Percentiles rank a stretch among this genome's conserved stretches.
Evolutionary conservation across 257 asterid species (phyloP).

Genomic region (Salvia rosmarinus): DNA sequence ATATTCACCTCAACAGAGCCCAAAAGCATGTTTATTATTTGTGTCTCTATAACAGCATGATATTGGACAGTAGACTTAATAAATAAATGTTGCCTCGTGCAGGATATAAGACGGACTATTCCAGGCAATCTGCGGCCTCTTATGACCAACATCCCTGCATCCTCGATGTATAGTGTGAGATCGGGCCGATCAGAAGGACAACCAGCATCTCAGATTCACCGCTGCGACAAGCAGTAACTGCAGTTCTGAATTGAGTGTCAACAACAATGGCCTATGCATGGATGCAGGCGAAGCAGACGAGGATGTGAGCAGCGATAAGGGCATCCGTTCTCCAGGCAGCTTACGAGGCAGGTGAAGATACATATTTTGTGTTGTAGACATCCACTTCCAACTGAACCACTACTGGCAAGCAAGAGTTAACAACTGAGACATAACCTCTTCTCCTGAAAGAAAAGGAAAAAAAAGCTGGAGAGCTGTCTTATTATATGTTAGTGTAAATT

Average conservation of each 20-base stretch:
- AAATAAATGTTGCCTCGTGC: constrained; percentile 29
- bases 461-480: constrained; percentile 32
- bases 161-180: constrained; percentile 96
- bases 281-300: constrained; percentile 69
- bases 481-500: constrained; percentile 55
- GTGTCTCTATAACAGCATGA: not conserved
- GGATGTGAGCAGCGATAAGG: constrained; percentile 71
- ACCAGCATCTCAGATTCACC: constrained; percentile 89
- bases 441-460: constrained; percentile 2
- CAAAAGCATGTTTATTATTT: not conserved
- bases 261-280: constrained; percentile 56
- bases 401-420: constrained; percentile 32
- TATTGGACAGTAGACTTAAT: too few species aligned
- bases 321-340: constrained; percentile 65
- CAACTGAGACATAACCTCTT: constrained; percentile 27
- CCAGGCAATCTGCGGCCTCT: constrained; percentile 83
- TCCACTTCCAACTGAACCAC: constrained; percentile 27
- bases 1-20: not conserved
- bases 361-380: constrained; percentile 20
- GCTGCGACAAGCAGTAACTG: constrained; percentile 92
- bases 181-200: constrained; percentile 69
- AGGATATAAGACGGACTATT: constrained; percentile 88
- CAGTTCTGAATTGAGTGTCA: constrained; percentile 91
- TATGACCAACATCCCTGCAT: constrained; percentile 88
- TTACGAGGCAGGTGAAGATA: constrained; percentile 68